Conservation (phyloP, 768 basidiomycete genomes). For the Psilocybe subaeruginosa region DNA sequence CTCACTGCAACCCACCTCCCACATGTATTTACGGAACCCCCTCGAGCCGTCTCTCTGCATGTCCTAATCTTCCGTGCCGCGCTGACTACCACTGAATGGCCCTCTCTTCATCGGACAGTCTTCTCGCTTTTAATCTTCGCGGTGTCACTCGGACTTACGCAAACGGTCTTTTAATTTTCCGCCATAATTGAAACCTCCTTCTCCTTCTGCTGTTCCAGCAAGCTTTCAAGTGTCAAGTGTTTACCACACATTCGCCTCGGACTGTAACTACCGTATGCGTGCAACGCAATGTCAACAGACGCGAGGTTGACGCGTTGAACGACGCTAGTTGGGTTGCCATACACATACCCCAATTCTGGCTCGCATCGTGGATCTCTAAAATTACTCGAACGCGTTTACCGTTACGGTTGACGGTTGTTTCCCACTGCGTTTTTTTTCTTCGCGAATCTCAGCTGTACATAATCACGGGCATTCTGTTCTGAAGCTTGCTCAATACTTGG, state of each 20-base stretch:
- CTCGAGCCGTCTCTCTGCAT: background rate
- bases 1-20: too few relatives aligned
- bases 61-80: slow-evolving; percentile 1
- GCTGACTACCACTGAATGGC: slow-evolving; percentile 1
- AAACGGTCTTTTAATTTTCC: slow-evolving; percentile 9
- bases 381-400: background rate
- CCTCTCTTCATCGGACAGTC: background rate
- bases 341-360: slow-evolving; percentile 9
- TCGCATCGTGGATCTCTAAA: slow-evolving; percentile 10
- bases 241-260: slow-evolving; percentile 4
- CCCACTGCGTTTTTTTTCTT: too few relatives aligned
- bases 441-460: too few relatives aligned
- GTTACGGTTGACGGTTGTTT: background rate
- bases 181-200: slow-evolving; percentile 10
- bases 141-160: too few relatives aligned
- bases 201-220: background rate
- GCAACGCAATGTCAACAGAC: background rate
- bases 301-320: slow-evolving; percentile 12
- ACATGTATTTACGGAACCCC: too few relatives aligned
- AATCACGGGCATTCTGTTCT: too few relatives aligned
- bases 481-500: too few relatives aligned
- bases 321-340: slow-evolving; percentile 3
- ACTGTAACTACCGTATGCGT: background rate
- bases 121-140: background rate
- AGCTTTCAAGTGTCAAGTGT: background rate